Percentiles rank a stretch among this genome's conserved stretches.
Conservation (phyloP, 2,329 filamentous ascomycete species). For the Aspergillus aculeatus region DNA sequence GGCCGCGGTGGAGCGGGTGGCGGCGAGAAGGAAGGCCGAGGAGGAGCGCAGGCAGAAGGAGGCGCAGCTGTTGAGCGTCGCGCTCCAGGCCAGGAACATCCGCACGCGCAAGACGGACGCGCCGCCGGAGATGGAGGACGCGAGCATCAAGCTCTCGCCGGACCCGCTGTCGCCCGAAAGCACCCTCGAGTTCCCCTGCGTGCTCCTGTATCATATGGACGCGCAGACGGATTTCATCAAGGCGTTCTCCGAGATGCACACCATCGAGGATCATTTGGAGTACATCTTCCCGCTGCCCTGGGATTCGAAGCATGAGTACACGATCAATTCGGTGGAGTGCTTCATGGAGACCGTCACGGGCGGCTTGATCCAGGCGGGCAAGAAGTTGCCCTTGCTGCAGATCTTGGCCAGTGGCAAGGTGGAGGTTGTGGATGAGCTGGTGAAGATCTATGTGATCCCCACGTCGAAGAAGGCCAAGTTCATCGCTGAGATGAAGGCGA, state of each 20-base stretch:
- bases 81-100: slow-evolving; percentile 69
- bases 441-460: slow-evolving; percentile 80
- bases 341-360: slow-evolving; percentile 82
- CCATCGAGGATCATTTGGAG: slow-evolving; percentile 71
- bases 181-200: slow-evolving; percentile 70
- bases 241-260: slow-evolving; percentile 74
- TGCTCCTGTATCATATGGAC: slow-evolving; percentile 81
- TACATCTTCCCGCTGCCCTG: slow-evolving; percentile 89
- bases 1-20: slow-evolving; percentile 55
- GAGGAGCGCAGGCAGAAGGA: slow-evolving; percentile 51
- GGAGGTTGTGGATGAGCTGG: slow-evolving; percentile 82
- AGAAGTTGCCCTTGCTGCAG: slow-evolving; percentile 75
- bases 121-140: slow-evolving; percentile 86
- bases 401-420: slow-evolving; percentile 73
- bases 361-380: slow-evolving; percentile 84
- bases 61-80: slow-evolving; percentile 61
- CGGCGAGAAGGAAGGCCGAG: slow-evolving; percentile 55
- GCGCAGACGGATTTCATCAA: slow-evolving; percentile 90
- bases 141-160: slow-evolving; percentile 65
- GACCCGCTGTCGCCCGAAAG: slow-evolving; percentile 72
- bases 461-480: slow-evolving; percentile 67
- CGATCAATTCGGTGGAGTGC: slow-evolving; percentile 67
- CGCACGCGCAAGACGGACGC: slow-evolving; percentile 63
- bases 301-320: slow-evolving; percentile 71
- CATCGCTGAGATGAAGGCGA: slow-evolving; percentile 79